A percentile compares a stretch with the other conserved stretches of the same genome.
phyloP scores from a whole-genome alignment of 176 grass and related monocot genomes.

The Carex littledalei region DNA sequence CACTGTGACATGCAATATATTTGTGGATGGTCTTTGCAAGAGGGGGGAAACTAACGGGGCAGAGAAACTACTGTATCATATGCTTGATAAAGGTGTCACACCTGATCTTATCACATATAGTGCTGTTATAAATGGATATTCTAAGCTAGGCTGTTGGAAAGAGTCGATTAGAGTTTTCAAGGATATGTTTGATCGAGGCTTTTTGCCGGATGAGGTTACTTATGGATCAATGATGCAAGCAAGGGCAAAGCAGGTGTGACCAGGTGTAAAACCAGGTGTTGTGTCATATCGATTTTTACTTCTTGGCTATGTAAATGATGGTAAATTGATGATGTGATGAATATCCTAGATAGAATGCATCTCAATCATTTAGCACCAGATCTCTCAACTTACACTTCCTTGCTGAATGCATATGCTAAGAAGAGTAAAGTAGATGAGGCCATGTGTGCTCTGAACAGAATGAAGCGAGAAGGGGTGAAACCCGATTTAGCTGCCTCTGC shows the following conservation, averaged over 20 bases:
- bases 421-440: not conserved
- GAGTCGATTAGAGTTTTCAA: not conserved
- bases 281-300: not conserved
- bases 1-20: not conserved
- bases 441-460: conserved; percentile 22
- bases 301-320: not conserved
- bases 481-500: not conserved
- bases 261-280: not conserved
- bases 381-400: not conserved
- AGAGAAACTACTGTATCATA: not conserved
- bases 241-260: not conserved
- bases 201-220: not conserved
- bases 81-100: not conserved
- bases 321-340: not conserved
- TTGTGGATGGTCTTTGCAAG: not conserved
- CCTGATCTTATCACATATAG: not conserved
- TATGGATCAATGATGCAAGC: conserved; percentile 3
- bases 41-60: not conserved
- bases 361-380: not conserved
- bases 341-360: not conserved
- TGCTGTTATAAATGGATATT: not conserved
- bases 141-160: not conserved
- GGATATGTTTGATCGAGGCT: not conserved
- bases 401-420: not conserved
- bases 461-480: not conserved